Evolutionary conservation across 164 flowering plant genomes (phyloP), one percentile per base, ranked within the genome.

Genomic region (Cinnamomum chago): DNA sequence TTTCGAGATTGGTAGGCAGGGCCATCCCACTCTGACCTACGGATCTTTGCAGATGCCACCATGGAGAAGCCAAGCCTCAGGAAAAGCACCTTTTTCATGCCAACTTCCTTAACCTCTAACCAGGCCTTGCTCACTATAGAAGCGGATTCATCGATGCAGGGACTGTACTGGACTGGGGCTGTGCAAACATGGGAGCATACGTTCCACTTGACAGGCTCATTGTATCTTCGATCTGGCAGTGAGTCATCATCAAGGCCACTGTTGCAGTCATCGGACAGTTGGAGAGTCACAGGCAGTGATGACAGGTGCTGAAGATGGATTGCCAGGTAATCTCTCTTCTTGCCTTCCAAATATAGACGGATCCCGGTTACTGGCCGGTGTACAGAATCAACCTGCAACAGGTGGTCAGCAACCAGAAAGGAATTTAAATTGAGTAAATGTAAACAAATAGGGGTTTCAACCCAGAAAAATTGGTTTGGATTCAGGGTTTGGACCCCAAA

Each of bases 291-390:
- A 2, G 99, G 99, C 70, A 88, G 84, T 24, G 82, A 76, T 4
- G 95, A 82, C 25, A 95, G 93, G 81, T 95, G 97, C 79, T 92
- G 98, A 64, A 95, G 89, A 84, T 95, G 99, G 77, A 95, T 84
- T 22, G 93, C 94, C 20, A 95, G 80, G 76, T 85, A 90, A 80
- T 95, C 84, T 51, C 87, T 82, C 81, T 80, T 90, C 75, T 85
- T 90, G 5, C 99, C 99, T 86, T 95, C 98, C 77, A 95, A 75
- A 81, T 83, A 93, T 69, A 95, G 78, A 30, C 95, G 92, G 30
- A 95, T 78, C 25, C 98, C 98, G 12, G 97, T 95, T 65, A 91
- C 98, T 0, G 97, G 97, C 47, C 85, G 81, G 67, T 85, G 86
- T 30, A 81, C 88, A 25, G 93, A 79, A 70, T 89, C 95, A 68